phyloP scores from a whole-genome alignment of 352 stramenopile species.

The Globisporangium carolinianum region DNA sequence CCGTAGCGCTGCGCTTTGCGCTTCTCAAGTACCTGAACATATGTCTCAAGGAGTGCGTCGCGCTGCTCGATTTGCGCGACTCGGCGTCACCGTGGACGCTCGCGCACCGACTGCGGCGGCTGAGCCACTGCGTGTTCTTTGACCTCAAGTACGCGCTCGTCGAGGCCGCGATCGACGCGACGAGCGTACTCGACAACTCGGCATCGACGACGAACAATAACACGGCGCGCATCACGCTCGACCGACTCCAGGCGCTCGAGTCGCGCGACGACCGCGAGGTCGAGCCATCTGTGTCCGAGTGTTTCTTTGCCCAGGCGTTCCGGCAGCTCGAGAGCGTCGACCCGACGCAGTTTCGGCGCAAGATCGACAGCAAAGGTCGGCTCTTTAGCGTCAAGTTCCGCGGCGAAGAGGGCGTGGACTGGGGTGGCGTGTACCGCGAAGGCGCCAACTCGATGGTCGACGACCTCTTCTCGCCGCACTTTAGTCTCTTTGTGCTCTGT shows the following conservation, averaged over 20 bases:
- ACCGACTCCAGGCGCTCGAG: conserved; percentile 79
- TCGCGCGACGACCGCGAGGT: conserved; percentile 84
- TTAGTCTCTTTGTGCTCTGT: conserved; percentile 80
- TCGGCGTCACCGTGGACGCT: conserved; percentile 66
- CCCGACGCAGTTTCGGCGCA: conserved; percentile 72
- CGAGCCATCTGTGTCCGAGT: conserved; percentile 85
- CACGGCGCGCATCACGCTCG: conserved; percentile 77
- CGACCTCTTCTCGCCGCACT: conserved; percentile 81
- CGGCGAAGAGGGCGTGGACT: conserved; percentile 85
- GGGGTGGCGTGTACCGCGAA: conserved; percentile 86
- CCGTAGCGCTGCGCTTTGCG: conserved; percentile 69
- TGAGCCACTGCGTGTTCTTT: conserved; percentile 86
- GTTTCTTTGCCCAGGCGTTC: conserved; percentile 93
- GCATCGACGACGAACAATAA: conserved; percentile 34
- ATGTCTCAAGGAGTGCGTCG: conserved; percentile 55
- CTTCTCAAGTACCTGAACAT: conserved; percentile 82
- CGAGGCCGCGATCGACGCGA: conserved; percentile 76
- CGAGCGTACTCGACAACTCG: conserved; percentile 38
- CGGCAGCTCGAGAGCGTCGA: conserved; percentile 85
- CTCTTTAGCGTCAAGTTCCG: conserved; percentile 88
- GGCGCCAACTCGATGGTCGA: conserved; percentile 87
- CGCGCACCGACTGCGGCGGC: conserved; percentile 51
- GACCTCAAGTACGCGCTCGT: conserved; percentile 79
- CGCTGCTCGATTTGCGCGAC: conserved; percentile 73
- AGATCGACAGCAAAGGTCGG: conserved; percentile 86